These are phyloP conservation scores for Fusarium siculi DNA, from an alignment of 2,329 filamentous ascomycete genomes.

Conservation along the genomic window DNA sequence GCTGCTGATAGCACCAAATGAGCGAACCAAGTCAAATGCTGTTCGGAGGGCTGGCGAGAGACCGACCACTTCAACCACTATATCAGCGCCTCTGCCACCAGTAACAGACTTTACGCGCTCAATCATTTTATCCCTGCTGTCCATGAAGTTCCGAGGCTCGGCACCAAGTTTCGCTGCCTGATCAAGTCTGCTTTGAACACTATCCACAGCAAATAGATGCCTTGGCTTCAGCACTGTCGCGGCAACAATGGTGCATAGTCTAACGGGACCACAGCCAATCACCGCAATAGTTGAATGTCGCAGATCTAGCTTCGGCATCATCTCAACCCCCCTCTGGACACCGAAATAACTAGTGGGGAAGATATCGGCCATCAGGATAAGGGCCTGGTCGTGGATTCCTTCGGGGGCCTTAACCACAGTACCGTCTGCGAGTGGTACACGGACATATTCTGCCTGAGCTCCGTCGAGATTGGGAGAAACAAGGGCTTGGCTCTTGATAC, in stretches of 20 bases:
- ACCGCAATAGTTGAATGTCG: slow-evolving; percentile 74
- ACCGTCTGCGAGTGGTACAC: slow-evolving; percentile 82
- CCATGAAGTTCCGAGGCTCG: slow-evolving; percentile 82
- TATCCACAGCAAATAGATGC: slow-evolving; percentile 82
- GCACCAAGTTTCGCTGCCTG: slow-evolving; percentile 80
- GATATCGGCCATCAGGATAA: slow-evolving; percentile 92
- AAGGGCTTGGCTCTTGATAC: slow-evolving; percentile 75
- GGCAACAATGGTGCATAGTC: slow-evolving; percentile 83
- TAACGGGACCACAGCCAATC: slow-evolving; percentile 87
- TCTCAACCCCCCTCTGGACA: slow-evolving; percentile 78
- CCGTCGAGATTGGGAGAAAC: slow-evolving; percentile 77
- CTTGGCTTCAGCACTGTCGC: slow-evolving; percentile 78
- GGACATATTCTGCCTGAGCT: slow-evolving; percentile 83
- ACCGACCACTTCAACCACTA: slow-evolving; percentile 84
- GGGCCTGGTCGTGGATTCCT: slow-evolving; percentile 73
- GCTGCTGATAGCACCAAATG: slow-evolving; percentile 78
- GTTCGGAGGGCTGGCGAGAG: slow-evolving; percentile 74
- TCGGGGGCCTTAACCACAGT: slow-evolving; percentile 77
- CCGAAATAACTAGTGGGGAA: slow-evolving; percentile 90
- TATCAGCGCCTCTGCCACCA: slow-evolving; percentile 83
- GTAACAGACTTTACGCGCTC: slow-evolving; percentile 78
- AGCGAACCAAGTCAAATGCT: slow-evolving; percentile 75
- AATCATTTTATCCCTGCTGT: slow-evolving; percentile 71
- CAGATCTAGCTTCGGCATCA: slow-evolving; percentile 55
- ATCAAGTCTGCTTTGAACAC: slow-evolving; percentile 77